Evolutionary conservation across 768 basidiomycete genomes (phyloP).

Genomic region (Mycena epipterygia): DNA sequence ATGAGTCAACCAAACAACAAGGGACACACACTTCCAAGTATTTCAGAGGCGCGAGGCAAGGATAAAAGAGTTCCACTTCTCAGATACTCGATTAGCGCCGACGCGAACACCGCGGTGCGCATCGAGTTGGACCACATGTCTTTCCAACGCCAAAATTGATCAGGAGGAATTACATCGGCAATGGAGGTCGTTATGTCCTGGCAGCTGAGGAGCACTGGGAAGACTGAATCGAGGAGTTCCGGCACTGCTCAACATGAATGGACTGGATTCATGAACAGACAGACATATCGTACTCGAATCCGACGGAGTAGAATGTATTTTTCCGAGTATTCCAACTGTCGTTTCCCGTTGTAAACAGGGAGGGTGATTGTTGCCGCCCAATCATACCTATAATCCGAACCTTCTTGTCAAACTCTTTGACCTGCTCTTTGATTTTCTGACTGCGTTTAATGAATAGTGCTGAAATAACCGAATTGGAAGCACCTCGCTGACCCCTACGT

Average conservation of each 20-base stretch:
- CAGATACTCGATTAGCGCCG: conserved; percentile 76
- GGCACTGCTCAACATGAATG: conserved; percentile 61
- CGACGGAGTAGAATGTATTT: conserved; percentile 80
- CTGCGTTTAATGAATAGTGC: conserved; percentile 23
- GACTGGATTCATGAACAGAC: conserved; percentile 24
- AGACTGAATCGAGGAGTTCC: conserved; percentile 67
- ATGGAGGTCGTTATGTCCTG: conserved; percentile 63
- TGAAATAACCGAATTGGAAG: conserved; percentile 28
- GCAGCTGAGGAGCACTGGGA: conserved; percentile 69
- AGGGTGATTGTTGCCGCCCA: not conserved
- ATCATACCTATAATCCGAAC: conserved; percentile 65
- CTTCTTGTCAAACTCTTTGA: conserved; percentile 81
- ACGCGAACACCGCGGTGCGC: conserved; percentile 75
- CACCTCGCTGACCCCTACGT: conserved; percentile 78
- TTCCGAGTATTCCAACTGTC: conserved; percentile 77
- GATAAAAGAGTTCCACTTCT: conserved; percentile 70
- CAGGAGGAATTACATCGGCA: conserved; percentile 72
- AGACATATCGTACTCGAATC: conserved; percentile 62
- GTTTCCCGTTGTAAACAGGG: not conserved
- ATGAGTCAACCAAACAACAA: not conserved
- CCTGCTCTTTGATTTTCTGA: conserved; percentile 87
- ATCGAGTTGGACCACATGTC: conserved; percentile 85
- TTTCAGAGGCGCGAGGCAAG: conserved; percentile 61
- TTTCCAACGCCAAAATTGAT: conserved; percentile 89
- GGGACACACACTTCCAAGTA: conserved; percentile 74